Evolutionary conservation across 768 basidiomycete species (phyloP).

Genomic region (Podaxis rugospora): DNA sequence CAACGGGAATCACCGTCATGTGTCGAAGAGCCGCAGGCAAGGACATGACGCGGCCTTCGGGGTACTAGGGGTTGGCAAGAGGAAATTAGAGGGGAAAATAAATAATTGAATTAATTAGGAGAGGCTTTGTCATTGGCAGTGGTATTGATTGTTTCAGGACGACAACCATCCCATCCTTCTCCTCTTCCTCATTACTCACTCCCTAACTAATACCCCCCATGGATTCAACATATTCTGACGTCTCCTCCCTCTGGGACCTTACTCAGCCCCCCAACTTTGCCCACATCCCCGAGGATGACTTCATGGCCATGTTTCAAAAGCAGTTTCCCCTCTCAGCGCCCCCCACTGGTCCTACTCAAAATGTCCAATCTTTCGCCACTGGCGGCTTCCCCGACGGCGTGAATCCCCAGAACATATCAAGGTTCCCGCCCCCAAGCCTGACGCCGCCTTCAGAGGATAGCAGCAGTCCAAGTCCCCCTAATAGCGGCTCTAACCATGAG

Average conservation of each 20-base stretch:
- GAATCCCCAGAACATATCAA: conserved; percentile 56
- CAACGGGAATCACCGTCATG: background rate
- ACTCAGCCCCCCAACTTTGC: conserved; percentile 55
- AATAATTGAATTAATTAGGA: conserved; percentile 10
- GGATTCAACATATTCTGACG: conserved; percentile 41
- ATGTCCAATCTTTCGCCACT: conserved; percentile 12
- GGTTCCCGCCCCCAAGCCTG: conserved; percentile 44
- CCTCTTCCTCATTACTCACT: background rate
- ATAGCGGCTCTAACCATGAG: conserved; percentile 30
- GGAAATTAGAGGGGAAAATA: background rate
- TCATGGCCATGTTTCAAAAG: conserved; percentile 72
- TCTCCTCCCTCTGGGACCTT: conserved; percentile 64
- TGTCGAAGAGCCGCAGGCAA: conserved; percentile 1
- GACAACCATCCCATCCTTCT: background rate
- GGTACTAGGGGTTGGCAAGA: conserved; percentile 5
- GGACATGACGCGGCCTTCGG: conserved; percentile 7
- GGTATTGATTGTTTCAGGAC: conserved; percentile 11
- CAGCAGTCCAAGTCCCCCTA: conserved; percentile 75
- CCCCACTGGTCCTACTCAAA: conserved; percentile 12
- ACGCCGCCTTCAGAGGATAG: conserved; percentile 72
- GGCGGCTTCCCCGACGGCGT: conserved; percentile 37
- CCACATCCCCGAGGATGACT: conserved; percentile 69
- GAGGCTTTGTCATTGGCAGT: conserved; percentile 11
- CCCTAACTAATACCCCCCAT: conserved; percentile 27
- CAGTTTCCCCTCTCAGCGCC: conserved; percentile 47